Percentiles rank a stretch among this genome's conserved stretches.
Conservation (phyloP, 1,284 basidiomycete genomes). For the Trichosporon asahii region DNA sequence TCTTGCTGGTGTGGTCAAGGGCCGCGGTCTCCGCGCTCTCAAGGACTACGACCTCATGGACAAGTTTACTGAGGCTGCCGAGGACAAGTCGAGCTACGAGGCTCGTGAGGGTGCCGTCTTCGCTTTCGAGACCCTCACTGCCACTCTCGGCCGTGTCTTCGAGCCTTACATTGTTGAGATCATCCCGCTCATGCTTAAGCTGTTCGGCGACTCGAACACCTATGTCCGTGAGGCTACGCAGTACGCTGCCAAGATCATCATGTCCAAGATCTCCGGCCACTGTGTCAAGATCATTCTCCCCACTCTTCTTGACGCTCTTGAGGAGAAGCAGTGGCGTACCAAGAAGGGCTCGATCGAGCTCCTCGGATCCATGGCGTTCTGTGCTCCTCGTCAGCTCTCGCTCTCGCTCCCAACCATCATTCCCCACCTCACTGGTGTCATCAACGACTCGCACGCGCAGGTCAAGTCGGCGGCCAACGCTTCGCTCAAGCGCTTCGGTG, state of each 20-base stretch:
- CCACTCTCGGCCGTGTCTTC: conserved; percentile 80
- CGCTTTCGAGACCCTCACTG: conserved; percentile 86
- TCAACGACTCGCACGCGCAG: conserved; percentile 97
- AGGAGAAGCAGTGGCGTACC: conserved; percentile 98
- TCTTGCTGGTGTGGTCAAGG: conserved; percentile 86
- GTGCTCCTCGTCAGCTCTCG: conserved; percentile 92
- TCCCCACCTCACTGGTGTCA: conserved; percentile 85
- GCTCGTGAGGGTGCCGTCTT: conserved; percentile 92
- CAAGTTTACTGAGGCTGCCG: conserved; percentile 70
- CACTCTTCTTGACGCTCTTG: conserved; percentile 80
- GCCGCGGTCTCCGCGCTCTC: conserved; percentile 78
- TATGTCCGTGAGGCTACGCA: conserved; percentile 95
- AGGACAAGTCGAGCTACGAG: conserved; percentile 86
- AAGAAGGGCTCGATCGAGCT: conserved; percentile 97
- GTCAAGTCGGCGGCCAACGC: conserved; percentile 90
- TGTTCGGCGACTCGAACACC: conserved; percentile 83
- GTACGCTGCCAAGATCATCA: conserved; percentile 89
- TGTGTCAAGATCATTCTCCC: conserved; percentile 95
- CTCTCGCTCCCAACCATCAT: conserved; percentile 95
- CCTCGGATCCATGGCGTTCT: conserved; percentile 97
- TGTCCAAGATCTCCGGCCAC: conserved; percentile 87
- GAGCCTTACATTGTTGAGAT: conserved; percentile 85
- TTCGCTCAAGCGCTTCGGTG: conserved; percentile 95
- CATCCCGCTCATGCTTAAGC: conserved; percentile 77
- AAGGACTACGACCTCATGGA: conserved; percentile 77